Conservation (phyloP, 345 rosid genomes). For the Eucalyptus polyanthemos region DNA sequence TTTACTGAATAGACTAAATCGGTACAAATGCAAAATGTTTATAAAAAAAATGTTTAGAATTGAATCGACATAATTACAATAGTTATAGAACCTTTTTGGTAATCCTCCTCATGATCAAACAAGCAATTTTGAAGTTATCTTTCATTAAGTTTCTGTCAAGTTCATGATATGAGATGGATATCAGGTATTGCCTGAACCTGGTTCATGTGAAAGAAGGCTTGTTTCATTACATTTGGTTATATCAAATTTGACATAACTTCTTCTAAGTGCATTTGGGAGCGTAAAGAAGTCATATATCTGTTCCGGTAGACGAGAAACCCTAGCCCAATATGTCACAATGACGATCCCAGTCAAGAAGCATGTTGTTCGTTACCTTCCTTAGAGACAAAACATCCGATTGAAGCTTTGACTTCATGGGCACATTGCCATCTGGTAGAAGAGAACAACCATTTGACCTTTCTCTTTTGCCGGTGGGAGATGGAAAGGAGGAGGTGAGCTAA, state of each 20-base stretch:
- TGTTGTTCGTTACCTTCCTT: not conserved
- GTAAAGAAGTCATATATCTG: not conserved
- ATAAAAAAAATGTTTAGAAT: accelerated
- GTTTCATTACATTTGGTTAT: not conserved
- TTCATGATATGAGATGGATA: not conserved
- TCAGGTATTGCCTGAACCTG: not conserved
- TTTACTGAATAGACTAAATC: accelerated
- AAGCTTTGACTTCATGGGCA: not conserved
- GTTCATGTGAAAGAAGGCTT: not conserved
- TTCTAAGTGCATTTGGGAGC: not conserved
- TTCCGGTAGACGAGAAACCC: not conserved
- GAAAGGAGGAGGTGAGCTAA: not conserved
- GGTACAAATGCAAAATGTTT: accelerated
- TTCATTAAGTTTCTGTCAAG: not conserved
- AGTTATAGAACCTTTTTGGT: not conserved
- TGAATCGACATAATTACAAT: accelerated
- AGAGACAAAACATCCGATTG: not conserved
- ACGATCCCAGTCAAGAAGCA: not conserved
- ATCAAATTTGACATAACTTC: not conserved
- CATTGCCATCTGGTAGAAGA: not conserved
- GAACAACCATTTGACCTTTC: not conserved
- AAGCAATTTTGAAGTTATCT: not conserved
- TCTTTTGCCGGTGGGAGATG: not conserved
- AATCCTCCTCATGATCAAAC: accelerated
- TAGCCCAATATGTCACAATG: not conserved